Evolutionary conservation across 164 flowering plant species (phyloP).

Genomic region (Paratinospora sagittata): DNA sequence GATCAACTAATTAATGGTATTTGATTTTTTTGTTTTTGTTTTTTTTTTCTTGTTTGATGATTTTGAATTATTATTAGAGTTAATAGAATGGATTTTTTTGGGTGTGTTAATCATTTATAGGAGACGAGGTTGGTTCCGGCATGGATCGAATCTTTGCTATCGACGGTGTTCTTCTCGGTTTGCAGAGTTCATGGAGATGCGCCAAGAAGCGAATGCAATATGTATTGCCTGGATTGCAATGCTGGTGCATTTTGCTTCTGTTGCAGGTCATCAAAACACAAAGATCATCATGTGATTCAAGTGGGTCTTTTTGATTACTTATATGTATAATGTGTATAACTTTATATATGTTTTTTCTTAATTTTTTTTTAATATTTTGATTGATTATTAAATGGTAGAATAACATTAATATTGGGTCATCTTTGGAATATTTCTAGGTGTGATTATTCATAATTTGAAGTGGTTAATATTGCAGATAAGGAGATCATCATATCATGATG

Average conservation of each 20-base stretch:
- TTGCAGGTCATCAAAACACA: constrained; percentile 69
- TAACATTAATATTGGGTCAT: too few species aligned
- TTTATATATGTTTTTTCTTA: too few species aligned
- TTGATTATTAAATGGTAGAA: too few species aligned
- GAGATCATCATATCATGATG: constrained; percentile 95
- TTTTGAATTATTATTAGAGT: background rate
- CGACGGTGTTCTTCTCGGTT: constrained; percentile 52
- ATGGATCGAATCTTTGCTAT: constrained; percentile 74
- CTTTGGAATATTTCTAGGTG: too few species aligned
- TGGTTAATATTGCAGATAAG: constrained; percentile 52
- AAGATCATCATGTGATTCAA: constrained; percentile 83
- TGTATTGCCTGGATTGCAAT: constrained; percentile 80
- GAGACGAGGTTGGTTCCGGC: constrained; percentile 56
- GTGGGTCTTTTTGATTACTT: constrained; percentile 25
- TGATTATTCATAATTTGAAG: background rate
- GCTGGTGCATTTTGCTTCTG: constrained; percentile 72
- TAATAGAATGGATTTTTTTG: constrained; percentile 1
- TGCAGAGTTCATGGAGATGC: constrained; percentile 72
- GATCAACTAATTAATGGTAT: background rate
- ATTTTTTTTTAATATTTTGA: background rate
- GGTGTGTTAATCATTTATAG: constrained; percentile 11
- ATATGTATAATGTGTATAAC: background rate
- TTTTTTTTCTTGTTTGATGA: too few species aligned
- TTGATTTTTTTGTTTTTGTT: too few species aligned
- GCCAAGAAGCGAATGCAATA: constrained; percentile 77